Evolutionary conservation across 495 filamentous ascomycete genomes (phyloP), one percentile per base, ranked within the genome.

Genomic region (Penicillium taxi): DNA sequence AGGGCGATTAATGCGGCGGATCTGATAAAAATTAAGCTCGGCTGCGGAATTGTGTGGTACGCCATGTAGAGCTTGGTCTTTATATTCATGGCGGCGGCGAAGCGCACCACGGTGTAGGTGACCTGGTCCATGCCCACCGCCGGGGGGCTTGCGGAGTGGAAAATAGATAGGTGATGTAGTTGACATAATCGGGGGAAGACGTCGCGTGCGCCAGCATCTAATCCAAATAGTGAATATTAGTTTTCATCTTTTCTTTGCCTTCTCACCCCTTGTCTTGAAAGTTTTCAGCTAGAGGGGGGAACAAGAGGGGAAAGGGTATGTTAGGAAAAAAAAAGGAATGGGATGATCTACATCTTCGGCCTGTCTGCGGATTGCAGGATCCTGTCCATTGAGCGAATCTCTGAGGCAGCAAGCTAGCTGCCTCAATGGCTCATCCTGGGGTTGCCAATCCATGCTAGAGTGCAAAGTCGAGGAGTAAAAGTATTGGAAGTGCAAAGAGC

Each of bases 131-230:
- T 73, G 16, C 67, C 68, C 31, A 89, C 51, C 1, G 64, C 68
- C 8, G 70, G 47, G 82, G 77, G 22, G 72, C 63, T 39, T 78
- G 70, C 38, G 75, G 59, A 35, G 78, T 86, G 32, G 81, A 84
- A 58, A 93, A 83, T 13, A 99, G 73, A 55, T 87, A 96, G 32
- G 86, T 82, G 31, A 99, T 76, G 57, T 99, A 99, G 61, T 96
- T 96, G 63, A 90, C 85, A 70, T 96, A 86, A 58, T 96, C 90
- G 6, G 90, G 90, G 11, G 81, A 93, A 9, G 76, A 66, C 56
- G 88, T 90, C 23, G 93, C 91, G 69, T 93, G 84, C 36, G 78
- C 72, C 48, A 99, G 84, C 87, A 96, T 93, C 91, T 98, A 54
- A 36, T 41, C 9, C 1, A 4, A 32, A 20, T 9, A 26, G 1